Evolutionary conservation across 768 basidiomycete species (phyloP).

Genomic region (Pulveroboletus sp.): DNA sequence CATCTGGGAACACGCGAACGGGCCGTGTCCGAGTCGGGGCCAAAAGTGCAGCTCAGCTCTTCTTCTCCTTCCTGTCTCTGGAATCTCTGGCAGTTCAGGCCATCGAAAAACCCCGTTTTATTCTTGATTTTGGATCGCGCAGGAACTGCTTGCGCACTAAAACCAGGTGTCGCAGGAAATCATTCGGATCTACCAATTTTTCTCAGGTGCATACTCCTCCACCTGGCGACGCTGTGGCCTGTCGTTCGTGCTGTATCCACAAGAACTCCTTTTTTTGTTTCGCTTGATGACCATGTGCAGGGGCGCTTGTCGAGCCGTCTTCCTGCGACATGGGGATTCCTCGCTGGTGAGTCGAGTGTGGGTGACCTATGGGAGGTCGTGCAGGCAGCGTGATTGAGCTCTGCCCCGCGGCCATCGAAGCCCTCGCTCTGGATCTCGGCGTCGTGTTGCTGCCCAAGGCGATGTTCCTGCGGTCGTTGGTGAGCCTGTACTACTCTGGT

Average conservation of each 20-base stretch:
- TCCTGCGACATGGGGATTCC: conserved; percentile 1
- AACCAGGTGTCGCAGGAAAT: too few species aligned
- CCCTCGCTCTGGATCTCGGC: conserved; percentile 8
- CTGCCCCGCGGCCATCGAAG: conserved; percentile 9
- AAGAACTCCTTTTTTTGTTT: neutral
- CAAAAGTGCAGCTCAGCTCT: neutral
- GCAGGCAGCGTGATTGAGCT: conserved; percentile 16
- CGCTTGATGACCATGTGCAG: neutral
- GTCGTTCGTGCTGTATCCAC: too few species aligned
- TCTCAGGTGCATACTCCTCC: too few species aligned
- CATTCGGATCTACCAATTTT: too few species aligned
- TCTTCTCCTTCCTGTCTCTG: neutral
- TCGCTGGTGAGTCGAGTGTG: conserved; percentile 8
- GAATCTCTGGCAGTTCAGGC: neutral
- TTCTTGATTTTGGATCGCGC: neutral
- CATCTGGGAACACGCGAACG: conserved; percentile 4
- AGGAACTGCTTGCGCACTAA: too few species aligned
- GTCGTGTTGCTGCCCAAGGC: conserved; percentile 7
- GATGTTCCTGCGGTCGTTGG: conserved; percentile 8
- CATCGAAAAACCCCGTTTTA: too few species aligned
- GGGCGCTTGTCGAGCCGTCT: neutral
- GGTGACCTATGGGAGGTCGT: neutral
- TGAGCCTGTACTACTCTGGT: conserved; percentile 13
- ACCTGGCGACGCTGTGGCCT: too few species aligned
- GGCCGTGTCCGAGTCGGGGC: neutral